A percentile compares a stretch with the other conserved stretches of the same genome.
phyloP scores from a whole-genome alignment of 768 basidiomycete species.

The Gelatoporia subvermispora region DNA sequence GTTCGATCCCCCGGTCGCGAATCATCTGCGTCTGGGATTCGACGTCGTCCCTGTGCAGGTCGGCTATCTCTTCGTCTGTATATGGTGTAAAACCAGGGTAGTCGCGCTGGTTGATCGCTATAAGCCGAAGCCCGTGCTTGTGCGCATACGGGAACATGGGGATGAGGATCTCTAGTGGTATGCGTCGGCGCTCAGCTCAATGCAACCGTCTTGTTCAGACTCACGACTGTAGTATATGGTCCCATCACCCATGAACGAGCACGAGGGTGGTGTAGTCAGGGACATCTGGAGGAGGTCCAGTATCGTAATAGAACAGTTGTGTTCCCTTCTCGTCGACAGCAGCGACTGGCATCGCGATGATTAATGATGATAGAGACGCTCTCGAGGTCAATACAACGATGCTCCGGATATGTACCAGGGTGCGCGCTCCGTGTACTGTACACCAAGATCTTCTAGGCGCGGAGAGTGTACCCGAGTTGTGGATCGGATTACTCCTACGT shows the following conservation, averaged over 20 bases:
- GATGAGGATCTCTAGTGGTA: not conserved
- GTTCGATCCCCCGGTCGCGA: not conserved
- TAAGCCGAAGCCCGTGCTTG: conserved; percentile 9
- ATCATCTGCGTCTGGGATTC: not conserved
- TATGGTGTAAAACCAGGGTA: conserved; percentile 15
- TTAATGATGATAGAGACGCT: too few species aligned
- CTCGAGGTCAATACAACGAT: too few species aligned
- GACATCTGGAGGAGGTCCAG: conserved; percentile 7
- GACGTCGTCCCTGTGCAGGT: not conserved
- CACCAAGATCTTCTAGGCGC: too few species aligned
- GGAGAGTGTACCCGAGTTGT: too few species aligned
- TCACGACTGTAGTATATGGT: conserved; percentile 13
- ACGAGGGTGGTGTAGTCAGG: conserved; percentile 13
- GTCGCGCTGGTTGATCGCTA: conserved; percentile 17
- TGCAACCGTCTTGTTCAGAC: too few species aligned
- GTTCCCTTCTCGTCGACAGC: conserved; percentile 12
- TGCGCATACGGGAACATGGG: conserved; percentile 3
- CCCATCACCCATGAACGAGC: conserved; percentile 17
- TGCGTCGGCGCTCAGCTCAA: too few species aligned
- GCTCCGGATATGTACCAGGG: too few species aligned
- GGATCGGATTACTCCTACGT: too few species aligned
- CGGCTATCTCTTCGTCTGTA: conserved; percentile 7
- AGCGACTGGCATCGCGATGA: conserved; percentile 19
- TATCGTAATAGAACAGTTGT: conserved; percentile 18
- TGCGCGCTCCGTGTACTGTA: too few species aligned